phyloP scores from a whole-genome alignment of 2,329 filamentous ascomycete species.

The Botrytis sinoallii region DNA sequence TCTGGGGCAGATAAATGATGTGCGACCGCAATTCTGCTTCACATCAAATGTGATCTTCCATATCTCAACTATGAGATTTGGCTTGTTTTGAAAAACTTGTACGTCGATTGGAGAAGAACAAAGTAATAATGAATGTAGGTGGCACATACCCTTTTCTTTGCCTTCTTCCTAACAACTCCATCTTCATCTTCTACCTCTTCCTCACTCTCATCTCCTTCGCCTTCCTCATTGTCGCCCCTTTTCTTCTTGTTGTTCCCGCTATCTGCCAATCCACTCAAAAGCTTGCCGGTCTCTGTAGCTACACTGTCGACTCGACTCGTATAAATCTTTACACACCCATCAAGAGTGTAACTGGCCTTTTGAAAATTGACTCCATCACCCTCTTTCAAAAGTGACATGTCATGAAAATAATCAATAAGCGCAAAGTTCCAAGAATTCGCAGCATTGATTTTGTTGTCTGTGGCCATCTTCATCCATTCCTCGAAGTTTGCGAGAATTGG shows the following conservation, averaged over 20 bases:
- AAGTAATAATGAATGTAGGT: background rate
- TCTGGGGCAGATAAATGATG: background rate
- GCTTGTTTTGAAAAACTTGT: background rate
- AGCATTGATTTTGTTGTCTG: constrained; percentile 98
- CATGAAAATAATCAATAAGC: constrained; percentile 99
- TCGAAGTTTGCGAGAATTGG: constrained; percentile 97
- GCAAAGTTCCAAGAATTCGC: constrained; percentile 99
- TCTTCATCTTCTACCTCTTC: constrained; percentile 59
- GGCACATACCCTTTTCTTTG: constrained; percentile 68
- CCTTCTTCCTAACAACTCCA: constrained; percentile 54
- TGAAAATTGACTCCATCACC: constrained; percentile 98
- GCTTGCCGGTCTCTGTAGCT: constrained; percentile 92
- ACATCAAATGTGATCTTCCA: background rate
- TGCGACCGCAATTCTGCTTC: background rate
- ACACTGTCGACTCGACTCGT: constrained; percentile 98
- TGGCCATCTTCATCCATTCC: constrained; percentile 99
- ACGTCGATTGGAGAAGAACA: background rate
- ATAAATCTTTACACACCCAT: constrained; percentile 99
- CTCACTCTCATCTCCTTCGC: constrained; percentile 57
- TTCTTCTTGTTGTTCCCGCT: constrained; percentile 73
- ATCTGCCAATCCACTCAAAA: constrained; percentile 89
- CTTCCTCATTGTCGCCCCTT: constrained; percentile 64
- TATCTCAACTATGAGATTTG: constrained; percentile 12
- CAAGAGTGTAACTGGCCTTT: constrained; percentile 93
- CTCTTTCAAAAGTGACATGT: constrained; percentile 96